Percentiles rank a stretch among this genome's conserved stretches.
phyloP scores from a whole-genome alignment of 2,329 filamentous ascomycete genomes.

The Fusarium cicatricum region DNA sequence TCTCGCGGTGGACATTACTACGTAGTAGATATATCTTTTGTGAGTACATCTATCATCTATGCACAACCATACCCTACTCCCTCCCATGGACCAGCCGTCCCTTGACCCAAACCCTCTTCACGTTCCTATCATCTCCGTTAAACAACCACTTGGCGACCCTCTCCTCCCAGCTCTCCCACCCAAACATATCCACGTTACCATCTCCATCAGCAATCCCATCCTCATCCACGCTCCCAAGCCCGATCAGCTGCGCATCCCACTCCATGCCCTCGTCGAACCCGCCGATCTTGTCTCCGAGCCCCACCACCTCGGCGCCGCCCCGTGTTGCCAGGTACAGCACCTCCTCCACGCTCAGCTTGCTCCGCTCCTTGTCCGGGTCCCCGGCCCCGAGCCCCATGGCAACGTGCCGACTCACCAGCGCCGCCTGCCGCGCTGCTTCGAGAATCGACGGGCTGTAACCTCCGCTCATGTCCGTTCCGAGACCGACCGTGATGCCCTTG shows the following conservation, averaged over 20 bases:
- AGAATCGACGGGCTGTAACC: slow-evolving; percentile 86
- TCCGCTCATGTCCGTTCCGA: slow-evolving; percentile 91
- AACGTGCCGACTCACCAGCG: slow-evolving; percentile 78
- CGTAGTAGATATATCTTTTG: too few species aligned
- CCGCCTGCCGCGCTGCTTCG: slow-evolving; percentile 82
- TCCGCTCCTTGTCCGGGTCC: slow-evolving; percentile 51
- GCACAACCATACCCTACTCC: neutral
- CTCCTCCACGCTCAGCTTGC: slow-evolving; percentile 84
- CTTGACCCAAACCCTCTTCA: slow-evolving; percentile 86
- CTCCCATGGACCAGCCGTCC: slow-evolving; percentile 77
- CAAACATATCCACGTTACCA: slow-evolving; percentile 86
- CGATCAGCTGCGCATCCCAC: slow-evolving; percentile 89
- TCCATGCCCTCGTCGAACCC: slow-evolving; percentile 86
- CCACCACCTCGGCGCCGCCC: slow-evolving; percentile 86
- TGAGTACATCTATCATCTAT: too few species aligned
- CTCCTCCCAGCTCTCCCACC: slow-evolving; percentile 89
- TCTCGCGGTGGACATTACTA: neutral
- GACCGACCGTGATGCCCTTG: slow-evolving; percentile 77
- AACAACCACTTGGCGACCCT: slow-evolving; percentile 93
- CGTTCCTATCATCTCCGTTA: slow-evolving; percentile 92
- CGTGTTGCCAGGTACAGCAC: slow-evolving; percentile 85
- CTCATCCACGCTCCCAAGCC: slow-evolving; percentile 61
- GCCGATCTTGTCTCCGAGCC: slow-evolving; percentile 75
- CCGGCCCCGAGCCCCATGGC: slow-evolving; percentile 59
- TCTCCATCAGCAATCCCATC: slow-evolving; percentile 51